These are phyloP conservation scores for Staphylotrichum longicolle DNA, from an alignment of 495 filamentous ascomycete genomes.

Conservation along the genomic window DNA sequence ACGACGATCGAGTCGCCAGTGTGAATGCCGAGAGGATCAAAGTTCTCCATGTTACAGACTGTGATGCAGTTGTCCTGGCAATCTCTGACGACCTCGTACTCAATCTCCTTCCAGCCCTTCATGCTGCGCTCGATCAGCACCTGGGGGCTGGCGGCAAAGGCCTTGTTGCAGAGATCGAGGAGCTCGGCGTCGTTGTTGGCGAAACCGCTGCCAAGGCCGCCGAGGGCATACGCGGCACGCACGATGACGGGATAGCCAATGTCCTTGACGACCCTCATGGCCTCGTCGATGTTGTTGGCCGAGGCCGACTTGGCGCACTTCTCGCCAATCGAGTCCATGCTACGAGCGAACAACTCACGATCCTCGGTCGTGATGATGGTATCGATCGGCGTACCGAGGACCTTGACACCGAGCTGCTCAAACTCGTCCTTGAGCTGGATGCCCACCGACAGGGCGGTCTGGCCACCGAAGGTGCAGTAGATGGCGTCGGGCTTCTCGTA, in stretches of 20 bases:
- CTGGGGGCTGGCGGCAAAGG: constrained; percentile 91
- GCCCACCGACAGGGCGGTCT: constrained; percentile 91
- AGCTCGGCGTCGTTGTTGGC: constrained; percentile 87
- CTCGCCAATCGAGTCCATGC: constrained; percentile 97
- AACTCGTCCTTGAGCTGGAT: constrained; percentile 98
- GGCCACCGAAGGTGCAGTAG: constrained; percentile 92
- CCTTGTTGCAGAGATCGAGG: constrained; percentile 87
- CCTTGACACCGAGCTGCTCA: constrained; percentile 81
- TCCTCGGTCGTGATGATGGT: constrained; percentile 99
- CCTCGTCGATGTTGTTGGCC: constrained; percentile 82
- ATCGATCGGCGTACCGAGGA: constrained; percentile 93
- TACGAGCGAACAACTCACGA: constrained; percentile 91
- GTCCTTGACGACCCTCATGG: constrained; percentile 73
- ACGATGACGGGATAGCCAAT: constrained; percentile 98
- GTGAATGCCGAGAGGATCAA: constrained; percentile 93
- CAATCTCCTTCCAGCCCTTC: constrained; percentile 99
- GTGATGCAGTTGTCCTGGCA: constrained; percentile 96
- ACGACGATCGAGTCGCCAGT: constrained; percentile 98
- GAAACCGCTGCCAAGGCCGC: constrained; percentile 93
- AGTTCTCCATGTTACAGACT: constrained; percentile 99
- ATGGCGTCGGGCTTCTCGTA: constrained; percentile 92
- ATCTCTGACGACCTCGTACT: constrained; percentile 96
- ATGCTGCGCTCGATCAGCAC: constrained; percentile 95
- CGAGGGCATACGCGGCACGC: constrained; percentile 91
- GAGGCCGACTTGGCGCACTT: constrained; percentile 97